A percentile compares a stretch with the other conserved stretches of the same genome.
Evolutionary conservation across 1,139 yeast species (phyloP).

Genomic region (Suhomyces chickasaworum): DNA sequence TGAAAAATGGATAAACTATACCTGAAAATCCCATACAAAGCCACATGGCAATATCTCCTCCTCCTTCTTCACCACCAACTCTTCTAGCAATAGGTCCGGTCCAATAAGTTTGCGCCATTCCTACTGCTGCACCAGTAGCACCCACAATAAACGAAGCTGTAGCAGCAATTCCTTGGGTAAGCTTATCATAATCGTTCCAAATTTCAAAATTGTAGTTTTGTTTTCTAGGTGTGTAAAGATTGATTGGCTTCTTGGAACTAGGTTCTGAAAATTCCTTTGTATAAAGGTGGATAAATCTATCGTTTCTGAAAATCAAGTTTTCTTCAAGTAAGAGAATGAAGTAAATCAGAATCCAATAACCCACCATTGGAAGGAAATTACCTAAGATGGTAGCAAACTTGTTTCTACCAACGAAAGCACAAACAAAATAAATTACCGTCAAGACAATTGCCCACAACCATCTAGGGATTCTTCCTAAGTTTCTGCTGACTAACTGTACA

Average conservation of each 20-base stretch:
- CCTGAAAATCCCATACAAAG: slow-evolving; percentile 74
- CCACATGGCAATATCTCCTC: slow-evolving; percentile 86
- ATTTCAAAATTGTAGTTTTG: slow-evolving; percentile 62
- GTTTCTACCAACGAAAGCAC: slow-evolving; percentile 76
- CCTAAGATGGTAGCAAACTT: slow-evolving; percentile 74
- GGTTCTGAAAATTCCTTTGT: slow-evolving; percentile 52
- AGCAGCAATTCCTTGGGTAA: slow-evolving; percentile 70
- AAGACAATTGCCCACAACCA: slow-evolving; percentile 74
- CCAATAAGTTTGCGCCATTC: slow-evolving; percentile 81
- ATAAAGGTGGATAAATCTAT: slow-evolving; percentile 49
- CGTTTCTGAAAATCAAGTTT: slow-evolving; percentile 68
- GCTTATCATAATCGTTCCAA: slow-evolving; percentile 59
- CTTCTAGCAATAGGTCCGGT: slow-evolving; percentile 66
- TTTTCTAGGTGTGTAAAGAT: slow-evolving; percentile 19
- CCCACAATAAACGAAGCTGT: slow-evolving; percentile 61
- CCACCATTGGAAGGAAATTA: slow-evolving; percentile 93
- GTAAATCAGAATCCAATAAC: slow-evolving; percentile 90
- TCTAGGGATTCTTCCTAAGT: slow-evolving; percentile 69
- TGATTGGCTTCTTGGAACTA: slow-evolving; percentile 12
- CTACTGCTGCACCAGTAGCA: slow-evolving; percentile 75
- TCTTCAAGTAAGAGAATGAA: slow-evolving; percentile 73
- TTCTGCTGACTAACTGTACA: slow-evolving; percentile 67
- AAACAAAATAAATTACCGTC: slow-evolving; percentile 65
- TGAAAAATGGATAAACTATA: slow-evolving; percentile 58
- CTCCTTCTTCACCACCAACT: slow-evolving; percentile 55